Evolutionary conservation across 805 yeast species (phyloP), one percentile per base, ranked within the genome.

Genomic region (Saccharomycopsis fermentans): DNA sequence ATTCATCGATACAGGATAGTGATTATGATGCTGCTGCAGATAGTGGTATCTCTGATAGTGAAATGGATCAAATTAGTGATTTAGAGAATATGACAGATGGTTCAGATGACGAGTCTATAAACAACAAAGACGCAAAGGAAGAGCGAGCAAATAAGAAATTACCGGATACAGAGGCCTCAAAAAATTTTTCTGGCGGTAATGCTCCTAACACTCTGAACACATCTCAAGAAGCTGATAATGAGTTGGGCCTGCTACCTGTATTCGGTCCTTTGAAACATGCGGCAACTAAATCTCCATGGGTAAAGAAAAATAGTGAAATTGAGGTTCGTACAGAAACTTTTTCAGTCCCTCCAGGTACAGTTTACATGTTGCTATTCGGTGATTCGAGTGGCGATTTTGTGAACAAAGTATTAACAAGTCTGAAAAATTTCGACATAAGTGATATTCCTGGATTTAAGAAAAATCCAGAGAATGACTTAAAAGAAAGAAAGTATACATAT

Each of bases 271-370:
- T 60, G 48, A 62, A 62, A 26, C 77, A 74, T 59, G 56, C 66
- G 16, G 81, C 85, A 4, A 82, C 86, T 0, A 68, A 65, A 29
- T 64, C 69, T 67, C 74, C 58, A 2, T 81, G 81, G 65, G 71
- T 67, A 14, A 74, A 77, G 21, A 73, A 72, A 6, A 62, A 76
- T 0, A 76, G 74, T 11, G 91, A 86, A 60, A 77, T 77, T 1
- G 76, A 83, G 59, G 75, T 87, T 47, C 69, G 72, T 12, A 86
- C 83, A 54, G 82, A 79, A 8, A 66, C 67, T 0, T 70, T 86
- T 6, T 69, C 74, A 51, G 88, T 87, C 0, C 92, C 94, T 0
- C 59, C 87, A 21, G 90, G 91, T 1, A 77, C 75, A 14, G 80
- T 86, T 0, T 83, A 72, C 61, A 72, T 73, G 27, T 65, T 84